Conservation (phyloP, 176 grass and related monocot species). For the Sorghum bicolor region DNA sequence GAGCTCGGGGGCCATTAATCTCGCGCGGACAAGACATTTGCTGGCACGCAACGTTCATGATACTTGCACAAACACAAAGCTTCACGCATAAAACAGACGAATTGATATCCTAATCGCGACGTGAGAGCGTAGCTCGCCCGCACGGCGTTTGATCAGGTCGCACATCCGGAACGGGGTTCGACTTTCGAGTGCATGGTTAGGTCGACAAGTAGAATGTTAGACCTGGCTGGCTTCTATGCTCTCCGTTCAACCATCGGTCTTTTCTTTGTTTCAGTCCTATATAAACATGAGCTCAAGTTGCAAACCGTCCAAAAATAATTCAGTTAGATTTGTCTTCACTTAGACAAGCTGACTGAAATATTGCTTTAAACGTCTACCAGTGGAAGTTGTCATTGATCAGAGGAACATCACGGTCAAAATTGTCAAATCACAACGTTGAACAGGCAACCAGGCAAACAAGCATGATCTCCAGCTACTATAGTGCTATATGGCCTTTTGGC, state of each 20-base stretch:
- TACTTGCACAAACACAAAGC: constrained; percentile 17
- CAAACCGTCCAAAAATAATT: background rate
- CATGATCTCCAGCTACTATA: background rate
- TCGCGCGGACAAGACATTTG: background rate
- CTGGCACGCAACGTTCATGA: constrained; percentile 22
- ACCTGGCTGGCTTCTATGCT: background rate
- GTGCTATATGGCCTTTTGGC: background rate
- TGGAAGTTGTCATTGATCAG: background rate
- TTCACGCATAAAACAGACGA: constrained; percentile 3
- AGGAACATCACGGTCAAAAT: background rate
- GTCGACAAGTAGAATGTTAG: background rate
- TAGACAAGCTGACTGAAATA: background rate
- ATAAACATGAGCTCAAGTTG: background rate
- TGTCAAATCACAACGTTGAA: constrained; percentile 12
- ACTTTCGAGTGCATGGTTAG: background rate
- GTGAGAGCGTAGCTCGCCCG: background rate
- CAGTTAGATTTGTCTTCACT: background rate
- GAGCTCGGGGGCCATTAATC: background rate
- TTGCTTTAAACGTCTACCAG: background rate
- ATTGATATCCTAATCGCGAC: background rate
- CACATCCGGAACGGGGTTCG: background rate
- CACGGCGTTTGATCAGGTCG: constrained; percentile 3
- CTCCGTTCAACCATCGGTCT: background rate
- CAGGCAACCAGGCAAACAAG: constrained; percentile 5
- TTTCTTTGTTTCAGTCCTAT: background rate